A percentile compares a stretch with the other conserved stretches of the same genome.
phyloP scores from a whole-genome alignment of 2,329 filamentous ascomycete genomes.

The Fusarium agapanthi region DNA sequence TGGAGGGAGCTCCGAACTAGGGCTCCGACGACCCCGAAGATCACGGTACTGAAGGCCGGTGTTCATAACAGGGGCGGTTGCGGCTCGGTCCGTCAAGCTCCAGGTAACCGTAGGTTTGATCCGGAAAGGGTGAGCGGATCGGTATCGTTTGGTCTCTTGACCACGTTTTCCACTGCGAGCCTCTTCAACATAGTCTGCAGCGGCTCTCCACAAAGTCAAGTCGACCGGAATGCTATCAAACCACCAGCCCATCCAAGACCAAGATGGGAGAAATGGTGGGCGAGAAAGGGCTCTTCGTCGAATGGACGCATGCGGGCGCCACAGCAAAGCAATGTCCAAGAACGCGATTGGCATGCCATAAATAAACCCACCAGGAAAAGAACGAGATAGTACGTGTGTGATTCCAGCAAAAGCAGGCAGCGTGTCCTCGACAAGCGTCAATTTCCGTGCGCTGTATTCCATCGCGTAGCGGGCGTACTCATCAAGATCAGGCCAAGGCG shows the following conservation, averaged over 20 bases:
- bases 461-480: slow-evolving; percentile 55
- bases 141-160: slow-evolving; percentile 47
- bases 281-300: slow-evolving; percentile 49
- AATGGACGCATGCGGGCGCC: slow-evolving; percentile 55
- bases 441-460: slow-evolving; percentile 52
- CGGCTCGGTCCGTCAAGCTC: slow-evolving; percentile 51
- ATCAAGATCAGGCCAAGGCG: slow-evolving; percentile 57
- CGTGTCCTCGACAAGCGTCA: slow-evolving; percentile 54
- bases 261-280: slow-evolving; percentile 53
- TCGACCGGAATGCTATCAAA: slow-evolving; percentile 55
- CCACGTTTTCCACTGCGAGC: slow-evolving; percentile 45
- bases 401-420: slow-evolving; percentile 54
- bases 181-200: slow-evolving; percentile 55
- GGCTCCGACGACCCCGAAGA: slow-evolving; percentile 46
- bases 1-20: slow-evolving; percentile 46
- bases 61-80: slow-evolving; percentile 48
- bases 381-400: slow-evolving; percentile 52
- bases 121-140: slow-evolving; percentile 50
- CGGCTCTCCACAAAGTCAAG: slow-evolving; percentile 53
- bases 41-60: slow-evolving; percentile 53
- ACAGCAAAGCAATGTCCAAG: slow-evolving; percentile 55
- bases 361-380: slow-evolving; percentile 54
- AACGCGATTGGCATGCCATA: slow-evolving; percentile 59
- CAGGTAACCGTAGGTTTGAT: slow-evolving; percentile 51
- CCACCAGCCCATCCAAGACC: slow-evolving; percentile 61